These are phyloP conservation scores for Anacardium occidentale DNA, from an alignment of 345 rosid species.

Conservation along the genomic window DNA sequence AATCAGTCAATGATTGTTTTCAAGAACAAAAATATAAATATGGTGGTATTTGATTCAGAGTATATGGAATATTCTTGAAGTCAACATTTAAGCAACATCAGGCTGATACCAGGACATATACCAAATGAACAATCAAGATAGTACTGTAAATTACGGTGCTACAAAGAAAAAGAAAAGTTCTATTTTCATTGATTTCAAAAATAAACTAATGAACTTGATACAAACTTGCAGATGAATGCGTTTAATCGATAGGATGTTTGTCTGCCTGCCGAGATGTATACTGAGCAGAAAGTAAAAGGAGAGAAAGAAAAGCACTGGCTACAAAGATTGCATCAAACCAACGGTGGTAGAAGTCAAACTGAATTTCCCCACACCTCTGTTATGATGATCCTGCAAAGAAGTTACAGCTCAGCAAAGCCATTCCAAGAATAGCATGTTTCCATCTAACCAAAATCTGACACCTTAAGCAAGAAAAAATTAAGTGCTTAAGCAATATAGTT, in stretches of 20 bases:
- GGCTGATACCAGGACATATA: not conserved
- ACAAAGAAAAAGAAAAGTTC: not conserved
- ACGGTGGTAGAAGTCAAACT: constrained; percentile 93
- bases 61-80: not conserved
- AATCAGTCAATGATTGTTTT: not conserved
- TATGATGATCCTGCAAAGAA: constrained; percentile 75
- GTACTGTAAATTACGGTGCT: not conserved
- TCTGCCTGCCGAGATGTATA: constrained; percentile 95
- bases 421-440: not conserved
- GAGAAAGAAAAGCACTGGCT: constrained; percentile 93
- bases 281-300: constrained; percentile 89
- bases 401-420: constrained; percentile 21
- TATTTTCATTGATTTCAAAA: constrained; percentile 2
- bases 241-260: constrained; percentile 83
- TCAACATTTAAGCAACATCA: not conserved
- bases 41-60: not conserved
- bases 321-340: constrained; percentile 97
- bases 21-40: not conserved
- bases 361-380: constrained; percentile 95
- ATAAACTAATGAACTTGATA: not conserved
- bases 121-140: not conserved
- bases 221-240: constrained; percentile 30
- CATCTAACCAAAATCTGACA: not conserved
- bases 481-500: not conserved
- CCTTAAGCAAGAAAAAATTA: not conserved